Evolutionary conservation across 345 rosid genomes (phyloP).

Genomic region (Hibiscus syriacus): DNA sequence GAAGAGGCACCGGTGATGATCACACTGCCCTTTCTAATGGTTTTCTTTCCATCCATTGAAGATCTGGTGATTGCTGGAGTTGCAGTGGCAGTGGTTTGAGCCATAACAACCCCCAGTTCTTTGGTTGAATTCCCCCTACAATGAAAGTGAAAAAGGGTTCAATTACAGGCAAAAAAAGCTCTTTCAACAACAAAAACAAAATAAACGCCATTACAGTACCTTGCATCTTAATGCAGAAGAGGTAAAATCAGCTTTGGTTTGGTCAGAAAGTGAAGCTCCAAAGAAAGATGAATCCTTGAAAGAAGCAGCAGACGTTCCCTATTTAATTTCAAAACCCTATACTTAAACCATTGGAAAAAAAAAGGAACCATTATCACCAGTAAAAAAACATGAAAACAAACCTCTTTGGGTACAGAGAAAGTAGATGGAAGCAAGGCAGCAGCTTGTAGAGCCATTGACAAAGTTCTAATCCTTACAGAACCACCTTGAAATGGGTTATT

Average conservation of each 20-base stretch:
- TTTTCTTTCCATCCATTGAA: conserved; percentile 57
- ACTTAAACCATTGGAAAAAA: background rate
- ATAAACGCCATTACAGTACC: too few relatives aligned
- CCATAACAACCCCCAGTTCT: conserved; percentile 41
- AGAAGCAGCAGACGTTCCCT: conserved; percentile 53
- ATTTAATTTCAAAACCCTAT: conserved; percentile 2
- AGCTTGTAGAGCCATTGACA: conserved; percentile 62
- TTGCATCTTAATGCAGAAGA: conserved; percentile 51
- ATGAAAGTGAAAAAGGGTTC: background rate
- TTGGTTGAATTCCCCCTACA: conserved; percentile 43
- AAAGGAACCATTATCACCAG: background rate
- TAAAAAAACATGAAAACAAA: conserved; percentile 14
- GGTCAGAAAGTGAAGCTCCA: conserved; percentile 63
- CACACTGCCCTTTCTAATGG: conserved; percentile 63
- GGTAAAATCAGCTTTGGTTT: conserved; percentile 43
- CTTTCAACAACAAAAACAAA: too few relatives aligned
- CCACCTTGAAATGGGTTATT: too few relatives aligned
- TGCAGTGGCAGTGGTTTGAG: conserved; percentile 52
- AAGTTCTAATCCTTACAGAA: background rate
- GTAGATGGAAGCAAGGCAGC: conserved; percentile 67
- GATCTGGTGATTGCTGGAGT: conserved; percentile 40
- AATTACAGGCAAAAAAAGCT: background rate
- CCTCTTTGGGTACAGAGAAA: conserved; percentile 56
- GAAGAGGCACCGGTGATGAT: conserved; percentile 81
- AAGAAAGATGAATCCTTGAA: conserved; percentile 68